Evolutionary conservation across 805 yeast genomes (phyloP), one percentile per base, ranked within the genome.

Genomic region (Candida insectorum): DNA sequence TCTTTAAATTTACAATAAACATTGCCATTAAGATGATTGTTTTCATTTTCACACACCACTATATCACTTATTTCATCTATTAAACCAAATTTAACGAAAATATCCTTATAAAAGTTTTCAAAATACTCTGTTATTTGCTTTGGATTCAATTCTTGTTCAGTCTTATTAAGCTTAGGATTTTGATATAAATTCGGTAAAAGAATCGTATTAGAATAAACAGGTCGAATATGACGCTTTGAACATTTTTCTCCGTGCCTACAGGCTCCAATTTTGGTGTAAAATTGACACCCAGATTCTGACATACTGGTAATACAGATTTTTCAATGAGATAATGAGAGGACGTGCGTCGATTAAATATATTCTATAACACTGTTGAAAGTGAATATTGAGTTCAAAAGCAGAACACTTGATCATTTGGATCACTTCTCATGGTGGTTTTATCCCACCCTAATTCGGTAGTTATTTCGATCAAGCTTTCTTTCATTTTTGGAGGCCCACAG

Each of bases 231-330:
- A 36, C 71, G 71, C 48, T 91, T 67, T 6, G 87, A 79, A 49
- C 97, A 89, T 47, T 81, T 81, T 38, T 81, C 88, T 0, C 96
- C 96, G 55, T 89, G 96, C 39, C 96, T 70, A 50, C 97, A 89
- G 0, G 96, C 94, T 0, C 97, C 97, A 19, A 87, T 85, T 53
- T 82, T 85, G 41, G 72, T 67, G 52, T 79, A 87, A 52, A 88
- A 88, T 24, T 76, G 64, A 44, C 81, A 75, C 9, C 24, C 16
- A 16, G 25, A 12, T 10, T 16, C 18, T n/a, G 33, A 24, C 33
- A 28, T 34, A n/a, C n/a, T n/a, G n/a, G n/a, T 2, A 21, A 20
- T 20, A 20, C 11, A 11, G 11, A 20, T 20, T 20, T 20, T 8
- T 8, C 23, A 20, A 28, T 28, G 16, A 18, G 20, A n/a, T 28